These are phyloP conservation scores for Phytophthora pini DNA, from an alignment of 352 stramenopile species.

Conservation along the genomic window DNA sequence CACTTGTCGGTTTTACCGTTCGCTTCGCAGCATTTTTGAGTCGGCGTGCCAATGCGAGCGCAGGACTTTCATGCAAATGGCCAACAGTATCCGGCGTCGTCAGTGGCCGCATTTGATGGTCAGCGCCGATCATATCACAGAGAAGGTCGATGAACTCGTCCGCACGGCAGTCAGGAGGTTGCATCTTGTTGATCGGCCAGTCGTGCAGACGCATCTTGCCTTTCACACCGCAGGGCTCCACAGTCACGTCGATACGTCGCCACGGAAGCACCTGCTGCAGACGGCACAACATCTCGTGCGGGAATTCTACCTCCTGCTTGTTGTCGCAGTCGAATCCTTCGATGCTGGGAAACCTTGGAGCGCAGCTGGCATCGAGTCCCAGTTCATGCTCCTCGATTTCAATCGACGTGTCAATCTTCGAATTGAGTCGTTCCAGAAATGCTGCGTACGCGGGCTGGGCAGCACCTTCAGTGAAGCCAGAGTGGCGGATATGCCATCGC, in stretches of 20 bases:
- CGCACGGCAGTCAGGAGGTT: conserved; percentile 62
- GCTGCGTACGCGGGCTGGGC: conserved; percentile 7
- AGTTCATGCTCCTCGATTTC: conserved; percentile 43
- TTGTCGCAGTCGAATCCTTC: conserved; percentile 74
- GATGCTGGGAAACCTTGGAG: conserved; percentile 59
- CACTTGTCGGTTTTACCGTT: conserved; percentile 11
- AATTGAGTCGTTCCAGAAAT: conserved; percentile 48
- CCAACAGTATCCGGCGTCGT: conserved; percentile 26
- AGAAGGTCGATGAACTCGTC: conserved; percentile 82
- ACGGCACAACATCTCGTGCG: conserved; percentile 61
- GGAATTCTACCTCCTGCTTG: conserved; percentile 83
- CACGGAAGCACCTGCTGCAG: conserved; percentile 61
- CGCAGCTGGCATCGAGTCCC: conserved; percentile 45
- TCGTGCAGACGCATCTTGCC: conserved; percentile 80
- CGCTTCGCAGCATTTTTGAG: conserved; percentile 22
- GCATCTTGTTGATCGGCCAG: conserved; percentile 84
- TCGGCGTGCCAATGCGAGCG: conserved; percentile 23
- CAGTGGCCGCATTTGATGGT: conserved; percentile 57
- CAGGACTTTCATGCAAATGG: conserved; percentile 27
- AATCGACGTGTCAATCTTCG: conserved; percentile 52
- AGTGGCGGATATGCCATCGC: conserved; percentile 78
- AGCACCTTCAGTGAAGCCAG: conserved; percentile 46
- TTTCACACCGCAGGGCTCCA: conserved; percentile 68
- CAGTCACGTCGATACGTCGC: conserved; percentile 71
- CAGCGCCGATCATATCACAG: conserved; percentile 64